Conservation (phyloP, 176 grass and related monocot genomes). For the Carex littledalei region DNA sequence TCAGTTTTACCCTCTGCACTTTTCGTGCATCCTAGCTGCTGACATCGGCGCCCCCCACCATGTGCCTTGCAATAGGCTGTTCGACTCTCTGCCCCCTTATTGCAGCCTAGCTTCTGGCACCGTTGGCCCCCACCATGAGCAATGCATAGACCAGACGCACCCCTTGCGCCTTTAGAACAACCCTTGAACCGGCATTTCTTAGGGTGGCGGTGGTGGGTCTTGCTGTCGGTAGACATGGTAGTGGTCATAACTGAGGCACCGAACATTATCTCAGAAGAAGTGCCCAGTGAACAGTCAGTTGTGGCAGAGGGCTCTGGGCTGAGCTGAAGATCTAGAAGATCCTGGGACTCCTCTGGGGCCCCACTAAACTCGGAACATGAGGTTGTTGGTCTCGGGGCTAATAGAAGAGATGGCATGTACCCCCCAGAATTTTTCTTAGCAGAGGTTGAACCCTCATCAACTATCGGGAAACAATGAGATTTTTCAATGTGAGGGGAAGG, state of each 20-base stretch:
- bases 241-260: neutral
- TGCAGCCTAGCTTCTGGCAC: slow-evolving; percentile 82
- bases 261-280: slow-evolving; percentile 35
- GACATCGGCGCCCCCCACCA: slow-evolving; percentile 74
- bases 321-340: slow-evolving; percentile 29
- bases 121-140: slow-evolving; percentile 79
- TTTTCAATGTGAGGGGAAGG: slow-evolving; percentile 28
- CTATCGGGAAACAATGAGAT: slow-evolving; percentile 38
- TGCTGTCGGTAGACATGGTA: slow-evolving; percentile 25
- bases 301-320: slow-evolving; percentile 51
- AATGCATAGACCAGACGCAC: slow-evolving; percentile 77
- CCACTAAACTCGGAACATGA: slow-evolving; percentile 9
- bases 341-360: neutral
- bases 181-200: slow-evolving; percentile 91
- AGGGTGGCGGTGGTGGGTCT: slow-evolving; percentile 42
- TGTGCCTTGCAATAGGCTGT: slow-evolving; percentile 79
- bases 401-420: slow-evolving; percentile 56
- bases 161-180: slow-evolving; percentile 77
- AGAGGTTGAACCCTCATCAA: slow-evolving; percentile 83
- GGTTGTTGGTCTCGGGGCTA: slow-evolving; percentile 49
- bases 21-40: slow-evolving; percentile 82
- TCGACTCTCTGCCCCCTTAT: slow-evolving; percentile 83
- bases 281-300: slow-evolving; percentile 42
- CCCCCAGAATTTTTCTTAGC: slow-evolving; percentile 72
- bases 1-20: slow-evolving; percentile 90